These are phyloP conservation scores for Axilococcus clingmanii DNA, from an alignment of 139 green algal genomes.

Conservation along the genomic window DNA sequence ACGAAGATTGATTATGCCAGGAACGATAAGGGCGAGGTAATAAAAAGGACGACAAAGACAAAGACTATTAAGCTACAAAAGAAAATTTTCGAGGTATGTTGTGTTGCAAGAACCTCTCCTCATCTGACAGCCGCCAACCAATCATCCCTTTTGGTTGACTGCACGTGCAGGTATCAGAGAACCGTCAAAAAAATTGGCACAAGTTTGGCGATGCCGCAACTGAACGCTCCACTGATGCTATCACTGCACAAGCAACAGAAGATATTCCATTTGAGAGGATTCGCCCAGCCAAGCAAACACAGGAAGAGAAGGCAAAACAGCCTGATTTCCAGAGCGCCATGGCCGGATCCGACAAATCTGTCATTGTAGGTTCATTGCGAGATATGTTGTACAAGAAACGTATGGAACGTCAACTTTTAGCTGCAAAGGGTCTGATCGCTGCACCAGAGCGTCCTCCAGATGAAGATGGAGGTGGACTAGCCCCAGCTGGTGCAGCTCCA, in stretches of 20 bases:
- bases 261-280: slow-evolving; percentile 91
- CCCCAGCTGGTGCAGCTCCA: slow-evolving; percentile 37
- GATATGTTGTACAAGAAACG: slow-evolving; percentile 81
- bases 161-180: no score
- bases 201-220: slow-evolving; percentile 79
- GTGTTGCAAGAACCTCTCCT: neutral
- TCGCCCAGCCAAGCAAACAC: slow-evolving; percentile 61
- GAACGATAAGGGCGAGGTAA: slow-evolving; percentile 84
- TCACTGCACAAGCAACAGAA: slow-evolving; percentile 66
- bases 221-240: slow-evolving; percentile 36
- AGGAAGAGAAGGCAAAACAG: slow-evolving; percentile 74
- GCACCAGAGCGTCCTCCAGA: slow-evolving; percentile 65
- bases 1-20: slow-evolving; percentile 79
- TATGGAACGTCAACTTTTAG: slow-evolving; percentile 84
- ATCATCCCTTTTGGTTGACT: slow-evolving; percentile 32
- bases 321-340: slow-evolving; percentile 63
- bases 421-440: slow-evolving; percentile 61
- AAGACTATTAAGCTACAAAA: slow-evolving; percentile 81
- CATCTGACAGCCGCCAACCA: neutral
- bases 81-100: slow-evolving; percentile 81
- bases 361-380: slow-evolving; percentile 45
- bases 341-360: slow-evolving; percentile 42
- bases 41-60: slow-evolving; percentile 88
- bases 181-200: slow-evolving; percentile 58
- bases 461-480: slow-evolving; percentile 23